Base-by-base conservation (phyloP, 176 grass and related monocot species). In the Leersia perrieri region DNA sequence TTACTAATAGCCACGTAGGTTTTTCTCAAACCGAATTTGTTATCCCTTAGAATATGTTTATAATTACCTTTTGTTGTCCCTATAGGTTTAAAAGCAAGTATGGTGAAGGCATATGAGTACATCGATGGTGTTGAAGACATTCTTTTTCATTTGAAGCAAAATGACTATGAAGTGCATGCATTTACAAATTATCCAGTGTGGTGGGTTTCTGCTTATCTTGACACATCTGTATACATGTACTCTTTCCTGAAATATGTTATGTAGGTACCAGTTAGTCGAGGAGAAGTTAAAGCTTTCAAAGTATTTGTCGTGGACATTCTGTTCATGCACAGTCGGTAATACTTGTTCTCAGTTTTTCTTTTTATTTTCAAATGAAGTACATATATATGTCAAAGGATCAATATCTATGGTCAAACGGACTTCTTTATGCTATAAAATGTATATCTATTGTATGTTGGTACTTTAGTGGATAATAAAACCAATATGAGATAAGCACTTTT, bases 131-230 rank as follows among this genome's bases (percentile, higher is more conserved):
- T 98, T 60, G 90, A 98, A 87, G 81, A 84, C 23, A 80, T 98
- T 85, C 85, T 98, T 64, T 72, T 68, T 58, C 73, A 62, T 87
- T 93, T 98, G 72, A 94, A 98, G 83, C 55, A 86, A 78, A 92
- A 92, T 77, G 89, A 94, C 70, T 98, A 98, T 72, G 92, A 98
- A 81, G 68, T 98, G 47, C 95, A 98, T 91, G 95, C 95, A 70
- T 98, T 98, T 80, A 98, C 95, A 47, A 98, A 98, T 71, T 98
- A 98, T 91, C 95, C 95, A 67, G 84, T 91, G 70, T 98, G 95
- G 95, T 98, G 65, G 81, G 90, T 91, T 60, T 39, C 72, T 83
- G 28, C 77, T 79, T 66, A 60, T 76, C 66, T 55, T 85, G 26
- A 73, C 34, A 70, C 51, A 47, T 63, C 63, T 75, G 8, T 69